phyloP scores from a whole-genome alignment of 2,329 filamentous ascomycete genomes.

The Endothia cerciana region DNA sequence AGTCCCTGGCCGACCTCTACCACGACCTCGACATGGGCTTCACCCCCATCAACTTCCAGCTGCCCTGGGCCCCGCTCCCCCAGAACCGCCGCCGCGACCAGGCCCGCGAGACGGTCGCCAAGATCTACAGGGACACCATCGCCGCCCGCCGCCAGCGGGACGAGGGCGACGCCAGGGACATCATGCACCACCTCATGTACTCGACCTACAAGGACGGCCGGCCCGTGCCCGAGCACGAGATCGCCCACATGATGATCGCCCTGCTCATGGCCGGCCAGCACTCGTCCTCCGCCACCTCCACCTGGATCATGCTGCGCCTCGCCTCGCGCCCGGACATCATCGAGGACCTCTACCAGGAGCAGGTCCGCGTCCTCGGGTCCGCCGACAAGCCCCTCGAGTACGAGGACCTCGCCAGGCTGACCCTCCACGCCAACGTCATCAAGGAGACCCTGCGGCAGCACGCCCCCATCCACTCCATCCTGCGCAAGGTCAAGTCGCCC shows the following conservation, averaged over 20 bases:
- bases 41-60: slow-evolving; percentile 79
- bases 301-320: slow-evolving; percentile 77
- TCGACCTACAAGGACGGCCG: slow-evolving; percentile 76
- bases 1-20: slow-evolving; percentile 75
- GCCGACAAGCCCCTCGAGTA: slow-evolving; percentile 76
- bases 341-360: slow-evolving; percentile 77
- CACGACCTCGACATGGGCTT: slow-evolving; percentile 83
- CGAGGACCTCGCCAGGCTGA: slow-evolving; percentile 77
- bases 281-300: slow-evolving; percentile 75
- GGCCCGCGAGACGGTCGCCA: slow-evolving; percentile 74
- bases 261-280: slow-evolving; percentile 85
- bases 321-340: slow-evolving; percentile 70
- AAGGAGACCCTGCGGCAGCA: slow-evolving; percentile 92
- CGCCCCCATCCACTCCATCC: slow-evolving; percentile 91
- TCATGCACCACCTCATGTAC: slow-evolving; percentile 80
- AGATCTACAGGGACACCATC: slow-evolving; percentile 77
- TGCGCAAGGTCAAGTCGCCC: slow-evolving; percentile 88
- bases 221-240: slow-evolving; percentile 71
- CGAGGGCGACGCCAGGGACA: slow-evolving; percentile 58
- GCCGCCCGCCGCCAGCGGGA: slow-evolving; percentile 58
- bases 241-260: slow-evolving; percentile 86
- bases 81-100: slow-evolving; percentile 73
- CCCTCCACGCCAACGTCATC: slow-evolving; percentile 81
- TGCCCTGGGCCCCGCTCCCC: slow-evolving; percentile 78
- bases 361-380: slow-evolving; percentile 71